These are phyloP conservation scores for Kwoniella europaea DNA, from an alignment of 768 basidiomycete genomes.

Conservation along the genomic window DNA sequence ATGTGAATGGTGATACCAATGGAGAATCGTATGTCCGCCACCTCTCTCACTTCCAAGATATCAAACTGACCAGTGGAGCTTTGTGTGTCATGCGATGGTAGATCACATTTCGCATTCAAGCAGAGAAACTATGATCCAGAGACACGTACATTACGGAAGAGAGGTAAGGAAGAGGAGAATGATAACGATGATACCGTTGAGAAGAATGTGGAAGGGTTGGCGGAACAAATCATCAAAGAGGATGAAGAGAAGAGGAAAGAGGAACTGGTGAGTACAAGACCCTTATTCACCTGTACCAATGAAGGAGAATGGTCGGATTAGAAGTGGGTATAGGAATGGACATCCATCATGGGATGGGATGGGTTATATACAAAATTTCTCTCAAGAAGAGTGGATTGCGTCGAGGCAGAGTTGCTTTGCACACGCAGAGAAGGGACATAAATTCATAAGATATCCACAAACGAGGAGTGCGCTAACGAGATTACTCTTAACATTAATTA, in stretches of 20 bases:
- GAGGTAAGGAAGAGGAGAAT: conserved; percentile 64
- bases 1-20: conserved; percentile 33
- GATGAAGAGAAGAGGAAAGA: conserved; percentile 83
- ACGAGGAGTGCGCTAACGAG: background rate
- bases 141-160: conserved; percentile 60
- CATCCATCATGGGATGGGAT: too few relatives aligned
- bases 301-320: too few relatives aligned
- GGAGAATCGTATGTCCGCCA: conserved; percentile 42
- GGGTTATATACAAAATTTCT: too few relatives aligned
- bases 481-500: background rate
- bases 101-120: conserved; percentile 55
- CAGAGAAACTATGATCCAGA: conserved; percentile 88
- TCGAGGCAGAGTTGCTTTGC: too few relatives aligned
- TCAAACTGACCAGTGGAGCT: too few relatives aligned
- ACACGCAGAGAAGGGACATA: too few relatives aligned
- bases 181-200: conserved; percentile 83
- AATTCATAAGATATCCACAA: background rate
- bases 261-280: conserved; percentile 72
- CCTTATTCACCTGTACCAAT: background rate
- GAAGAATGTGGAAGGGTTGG: conserved; percentile 78
- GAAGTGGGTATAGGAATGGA: too few relatives aligned
- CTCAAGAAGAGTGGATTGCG: too few relatives aligned
- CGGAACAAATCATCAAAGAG: conserved; percentile 80
- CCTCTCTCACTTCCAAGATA: too few relatives aligned
- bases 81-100: background rate